Evolutionary conservation across 139 green algal species (phyloP).

Genomic region (Pleodorina starrii): DNA sequence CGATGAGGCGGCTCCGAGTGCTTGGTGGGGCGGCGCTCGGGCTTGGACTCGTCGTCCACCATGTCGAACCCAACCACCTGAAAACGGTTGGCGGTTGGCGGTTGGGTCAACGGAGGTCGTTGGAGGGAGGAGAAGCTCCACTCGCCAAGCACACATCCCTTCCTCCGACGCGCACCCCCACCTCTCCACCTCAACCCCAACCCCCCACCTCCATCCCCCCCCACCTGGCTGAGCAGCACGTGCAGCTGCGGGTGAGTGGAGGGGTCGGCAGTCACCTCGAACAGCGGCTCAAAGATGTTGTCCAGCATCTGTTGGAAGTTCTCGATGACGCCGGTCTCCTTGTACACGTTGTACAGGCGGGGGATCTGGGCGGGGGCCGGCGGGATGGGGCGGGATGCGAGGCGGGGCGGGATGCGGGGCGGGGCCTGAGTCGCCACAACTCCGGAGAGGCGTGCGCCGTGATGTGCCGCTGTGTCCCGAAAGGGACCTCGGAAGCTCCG

Average conservation of each 20-base stretch:
- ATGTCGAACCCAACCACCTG: slow-evolving; percentile 99
- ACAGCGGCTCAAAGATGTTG: slow-evolving; percentile 99
- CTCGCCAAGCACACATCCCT: no score
- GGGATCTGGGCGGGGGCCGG: slow-evolving; percentile 87
- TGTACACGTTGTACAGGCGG: slow-evolving; percentile 98
- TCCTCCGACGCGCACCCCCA: no score
- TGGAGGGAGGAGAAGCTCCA: no score
- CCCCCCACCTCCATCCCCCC: background rate
- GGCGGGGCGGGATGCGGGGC: no score
- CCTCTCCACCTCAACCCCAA: no score
- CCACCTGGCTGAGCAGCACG: slow-evolving; percentile 91
- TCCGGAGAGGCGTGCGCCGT: no score
- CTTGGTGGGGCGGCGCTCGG: slow-evolving; percentile 96
- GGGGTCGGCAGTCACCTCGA: slow-evolving; percentile 97
- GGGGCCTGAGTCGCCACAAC: no score
- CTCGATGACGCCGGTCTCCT: slow-evolving; percentile 78
- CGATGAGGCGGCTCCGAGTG: slow-evolving; percentile 88
- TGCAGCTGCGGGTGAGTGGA: slow-evolving; percentile 96
- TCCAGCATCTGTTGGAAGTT: slow-evolving; percentile 93
- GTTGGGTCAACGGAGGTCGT: no score
- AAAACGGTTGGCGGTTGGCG: background rate
- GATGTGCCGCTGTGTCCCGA: no score
- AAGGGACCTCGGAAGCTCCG: no score
- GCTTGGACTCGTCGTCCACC: slow-evolving; percentile 99
- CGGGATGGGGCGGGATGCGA: no score